Evolutionary conservation across 2,329 filamentous ascomycete species (phyloP).

Genomic region (Fusarium pseudocircinatum): DNA sequence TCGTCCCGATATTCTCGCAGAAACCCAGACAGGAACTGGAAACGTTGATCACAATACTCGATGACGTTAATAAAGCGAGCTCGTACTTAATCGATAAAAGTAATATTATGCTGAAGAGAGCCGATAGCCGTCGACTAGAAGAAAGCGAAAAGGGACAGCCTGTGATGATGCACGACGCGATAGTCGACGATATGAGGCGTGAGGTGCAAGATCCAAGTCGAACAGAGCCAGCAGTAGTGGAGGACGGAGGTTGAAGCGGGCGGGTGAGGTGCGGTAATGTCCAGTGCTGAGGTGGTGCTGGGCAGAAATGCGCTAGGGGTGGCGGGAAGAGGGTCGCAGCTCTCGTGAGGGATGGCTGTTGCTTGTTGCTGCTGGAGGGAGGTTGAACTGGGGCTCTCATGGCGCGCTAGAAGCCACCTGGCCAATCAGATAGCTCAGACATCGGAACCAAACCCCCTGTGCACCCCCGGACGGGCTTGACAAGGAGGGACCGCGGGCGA

Average conservation of each 20-base stretch:
- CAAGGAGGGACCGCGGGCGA: conserved; percentile 39
- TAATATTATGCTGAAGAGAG: conserved; percentile 13
- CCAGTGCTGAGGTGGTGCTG: neutral
- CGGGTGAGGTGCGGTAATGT: conserved; percentile 29
- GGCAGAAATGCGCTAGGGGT: conserved; percentile 36
- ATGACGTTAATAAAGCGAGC: conserved; percentile 20
- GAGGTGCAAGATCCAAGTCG: conserved; percentile 38
- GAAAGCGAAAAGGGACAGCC: conserved; percentile 15
- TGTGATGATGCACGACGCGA: conserved; percentile 32
- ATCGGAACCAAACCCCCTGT: conserved; percentile 19
- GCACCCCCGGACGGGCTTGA: conserved; percentile 12
- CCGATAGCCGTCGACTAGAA: neutral
- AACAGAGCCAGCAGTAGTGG: conserved; percentile 25
- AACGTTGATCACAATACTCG: conserved; percentile 22
- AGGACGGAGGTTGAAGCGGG: conserved; percentile 36
- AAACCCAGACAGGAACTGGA: conserved; percentile 26
- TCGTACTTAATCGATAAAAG: conserved; percentile 11
- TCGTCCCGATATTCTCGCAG: conserved; percentile 39
- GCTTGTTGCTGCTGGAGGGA: conserved; percentile 38
- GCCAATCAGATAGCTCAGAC: conserved; percentile 35
- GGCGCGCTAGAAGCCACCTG: conserved; percentile 37
- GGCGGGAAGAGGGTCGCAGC: conserved; percentile 41
- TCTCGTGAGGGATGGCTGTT: conserved; percentile 41
- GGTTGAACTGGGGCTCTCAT: conserved; percentile 40
- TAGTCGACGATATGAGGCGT: conserved; percentile 29